Evolutionary conservation across 225 moss, liverwort and hornwort species (phyloP).

Genomic region (Polytrichum formosum): DNA sequence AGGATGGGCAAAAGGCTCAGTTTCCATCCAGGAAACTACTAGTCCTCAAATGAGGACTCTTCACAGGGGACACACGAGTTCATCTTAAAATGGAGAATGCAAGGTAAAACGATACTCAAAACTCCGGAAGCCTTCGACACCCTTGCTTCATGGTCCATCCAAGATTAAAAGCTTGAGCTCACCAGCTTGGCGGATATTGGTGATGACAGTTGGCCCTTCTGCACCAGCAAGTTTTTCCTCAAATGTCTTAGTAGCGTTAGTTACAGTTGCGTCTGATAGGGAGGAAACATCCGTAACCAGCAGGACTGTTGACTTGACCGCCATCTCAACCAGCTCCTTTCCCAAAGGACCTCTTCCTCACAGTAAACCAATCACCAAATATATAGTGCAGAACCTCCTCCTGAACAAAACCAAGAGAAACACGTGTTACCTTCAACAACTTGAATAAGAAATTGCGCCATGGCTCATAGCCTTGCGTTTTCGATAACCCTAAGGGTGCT

Average conservation of each 20-base stretch:
- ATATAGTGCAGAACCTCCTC: too few species aligned
- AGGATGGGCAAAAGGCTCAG: too few species aligned
- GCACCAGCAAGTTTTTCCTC: conserved; percentile 43
- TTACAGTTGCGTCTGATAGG: conserved; percentile 49
- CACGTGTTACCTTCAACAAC: too few species aligned
- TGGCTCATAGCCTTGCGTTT: too few species aligned
- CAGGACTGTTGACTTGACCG: conserved; percentile 46
- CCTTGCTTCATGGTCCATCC: too few species aligned
- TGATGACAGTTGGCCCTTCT: conserved; percentile 42
- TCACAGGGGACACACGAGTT: not conserved
- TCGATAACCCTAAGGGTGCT: too few species aligned
- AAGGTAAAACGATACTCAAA: too few species aligned
- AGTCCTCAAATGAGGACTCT: not conserved
- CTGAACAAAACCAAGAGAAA: too few species aligned
- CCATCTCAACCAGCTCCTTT: conserved; percentile 49
- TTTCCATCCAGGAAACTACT: not conserved
- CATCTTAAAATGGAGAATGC: not conserved
- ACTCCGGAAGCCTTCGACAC: too few species aligned
- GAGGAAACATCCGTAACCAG: conserved; percentile 67
- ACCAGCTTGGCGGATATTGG: conserved; percentile 35
- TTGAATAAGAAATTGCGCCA: too few species aligned
- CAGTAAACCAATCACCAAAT: not conserved
- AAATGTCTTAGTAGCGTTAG: conserved; percentile 48
- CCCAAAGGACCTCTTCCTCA: not conserved
- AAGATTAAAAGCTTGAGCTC: too few species aligned